Base-by-base conservation (phyloP, 805 yeast genomes). In the Myxozyma melibiosi region DNA sequence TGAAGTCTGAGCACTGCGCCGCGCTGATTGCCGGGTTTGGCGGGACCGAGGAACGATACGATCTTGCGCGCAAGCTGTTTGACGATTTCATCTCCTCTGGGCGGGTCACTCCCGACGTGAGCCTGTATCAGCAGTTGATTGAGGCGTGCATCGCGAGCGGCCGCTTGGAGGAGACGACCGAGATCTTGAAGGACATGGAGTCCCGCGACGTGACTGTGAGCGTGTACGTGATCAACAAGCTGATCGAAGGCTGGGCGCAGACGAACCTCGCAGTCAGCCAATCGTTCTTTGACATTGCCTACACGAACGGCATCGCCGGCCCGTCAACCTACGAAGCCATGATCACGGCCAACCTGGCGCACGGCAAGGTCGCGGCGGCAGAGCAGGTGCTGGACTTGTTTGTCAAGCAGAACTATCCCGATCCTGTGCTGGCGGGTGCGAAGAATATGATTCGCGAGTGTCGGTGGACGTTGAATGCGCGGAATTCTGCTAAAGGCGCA, bases 21-120 rank as follows among this genome's bases (percentile, higher is more conserved):
- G 68, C 75, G 1, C 59, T 75, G 44, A 61, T 75, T 38, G 63
- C 64, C 7, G 76, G 77, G 8, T 69, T 76, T 13, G 78, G 78
- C 2, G 74, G 74, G 7, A 60, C 67, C 11, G 49, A 61, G 60
- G 57, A 55, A 13, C 74, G 73, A 50, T 62, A 76, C 14, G 66
- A 61, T 5, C 66, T 70, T 2, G 76, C 78, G 8, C 63, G 67
- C 22, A 65, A 59, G 31, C 72, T 74, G 49, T 75, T 72, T 58
- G 61, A 70, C 2, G 66, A 64, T 9, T 61, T 73, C 31, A 65
- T 67, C 22, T 61, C 62, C 38, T 62, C 66, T 51, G 62, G 66
- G 20, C 67, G 71, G 9, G 68, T 73, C 1, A 60, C 61, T 6
- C 78, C 78, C 2, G 78, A 73, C 56, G 66, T 67, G 53, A 64